phyloP scores from a whole-genome alignment of 2,329 filamentous ascomycete genomes.

The Penicillium corylophilum region DNA sequence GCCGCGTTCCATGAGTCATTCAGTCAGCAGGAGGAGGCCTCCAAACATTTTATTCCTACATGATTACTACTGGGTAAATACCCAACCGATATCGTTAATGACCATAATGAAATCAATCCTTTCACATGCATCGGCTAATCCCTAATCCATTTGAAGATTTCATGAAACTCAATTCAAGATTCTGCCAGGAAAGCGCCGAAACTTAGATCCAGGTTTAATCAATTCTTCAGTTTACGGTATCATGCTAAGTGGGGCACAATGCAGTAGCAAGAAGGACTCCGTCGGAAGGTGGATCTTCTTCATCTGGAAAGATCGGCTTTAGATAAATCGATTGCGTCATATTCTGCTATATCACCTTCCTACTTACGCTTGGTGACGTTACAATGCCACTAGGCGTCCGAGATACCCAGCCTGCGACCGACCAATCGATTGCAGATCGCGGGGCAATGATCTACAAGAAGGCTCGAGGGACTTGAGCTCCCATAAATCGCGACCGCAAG shows the following conservation, averaged over 20 bases:
- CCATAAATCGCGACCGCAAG: not conserved
- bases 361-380: conserved; percentile 14
- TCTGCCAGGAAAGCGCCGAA: too few species aligned
- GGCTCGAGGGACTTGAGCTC: not conserved
- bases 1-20: conserved; percentile 73
- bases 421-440: conserved; percentile 8
- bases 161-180: too few species aligned
- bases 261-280: not conserved
- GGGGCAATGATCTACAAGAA: not conserved
- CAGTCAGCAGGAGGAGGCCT: conserved; percentile 66
- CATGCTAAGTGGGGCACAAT: too few species aligned
- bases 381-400: conserved; percentile 5
- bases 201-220: too few species aligned
- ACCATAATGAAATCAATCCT: not conserved
- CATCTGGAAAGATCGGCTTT: not conserved
- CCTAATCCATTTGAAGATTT: too few species aligned
- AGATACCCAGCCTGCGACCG: not conserved
- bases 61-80: not conserved
- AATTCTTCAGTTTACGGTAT: too few species aligned
- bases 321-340: not conserved
- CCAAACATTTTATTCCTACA: conserved; percentile 63
- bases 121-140: too few species aligned
- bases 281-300: too few species aligned
- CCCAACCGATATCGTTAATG: not conserved
- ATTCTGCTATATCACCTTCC: conserved; percentile 15